Evolutionary conservation across 2,329 filamentous ascomycete genomes (phyloP), one percentile per base, ranked within the genome.

Genomic region (Colletotrichum kahawae): DNA sequence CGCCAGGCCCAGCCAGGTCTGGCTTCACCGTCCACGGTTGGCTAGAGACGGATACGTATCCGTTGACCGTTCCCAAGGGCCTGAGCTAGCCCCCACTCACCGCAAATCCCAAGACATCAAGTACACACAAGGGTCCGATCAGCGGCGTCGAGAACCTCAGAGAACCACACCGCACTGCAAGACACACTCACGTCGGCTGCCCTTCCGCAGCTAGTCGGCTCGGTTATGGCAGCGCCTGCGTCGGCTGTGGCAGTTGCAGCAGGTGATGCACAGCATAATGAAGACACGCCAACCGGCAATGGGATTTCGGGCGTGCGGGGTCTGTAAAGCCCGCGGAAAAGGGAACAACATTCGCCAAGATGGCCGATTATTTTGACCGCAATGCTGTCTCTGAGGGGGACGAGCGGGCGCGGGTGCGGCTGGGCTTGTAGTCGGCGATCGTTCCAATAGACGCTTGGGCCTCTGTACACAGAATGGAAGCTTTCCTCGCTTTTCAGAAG

Each of bases 61-160:
- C 57, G 57, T 34, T 51, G n/a, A 51, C 43, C 43, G 33, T 59
- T 33, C 29, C 51, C 48, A n/a, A 36, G 18, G 29, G 31, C 27
- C 29, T 51, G 27, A 51, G 43, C 43, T 51, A 51, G 43, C 62
- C 68, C 21, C 68, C 72, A 75, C 69, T 33, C 34, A 48, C 54
- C 43, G 69, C 68, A 18, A 33, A 60, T 66, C 59, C 27, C 31
- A 56, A 51, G 43, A 51, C 43, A 51, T 24, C 43, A 51, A 51
- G 43, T 7, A 7, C 6, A 51, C 43, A 1, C 43, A 51, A 72
- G 72, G 68, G 72, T 75, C 72, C 62, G 68, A 75, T 75, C 68
- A 36, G 72, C 72, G 62, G 51, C 71, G 68, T 71, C 71, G 27
- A 71, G 54, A 71, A 63, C 38, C 21, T 27, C 13, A 59, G 43